Evolutionary conservation across 78 protist species (phyloP).

Genomic region (Anaeramoeba flamelloides): DNA sequence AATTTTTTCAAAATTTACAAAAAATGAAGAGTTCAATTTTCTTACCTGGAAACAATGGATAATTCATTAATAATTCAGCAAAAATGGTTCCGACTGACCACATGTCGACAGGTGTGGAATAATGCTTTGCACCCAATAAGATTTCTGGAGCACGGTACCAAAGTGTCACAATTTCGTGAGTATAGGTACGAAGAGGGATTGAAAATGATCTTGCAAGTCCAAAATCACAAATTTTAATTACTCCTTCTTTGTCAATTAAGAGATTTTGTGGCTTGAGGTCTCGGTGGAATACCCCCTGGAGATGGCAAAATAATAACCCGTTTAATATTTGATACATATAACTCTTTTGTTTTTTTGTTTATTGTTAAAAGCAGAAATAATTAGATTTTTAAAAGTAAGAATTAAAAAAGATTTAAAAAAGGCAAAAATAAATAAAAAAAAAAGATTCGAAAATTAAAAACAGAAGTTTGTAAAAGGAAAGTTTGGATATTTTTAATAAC

Average conservation of each 20-base stretch:
- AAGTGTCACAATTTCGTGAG: slow-evolving; percentile 11
- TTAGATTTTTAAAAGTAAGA: too few species aligned
- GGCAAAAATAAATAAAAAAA: too few species aligned
- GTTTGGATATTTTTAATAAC: too few species aligned
- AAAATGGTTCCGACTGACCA: slow-evolving; percentile 15
- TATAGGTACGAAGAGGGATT: slow-evolving; percentile 11
- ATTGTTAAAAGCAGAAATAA: too few species aligned
- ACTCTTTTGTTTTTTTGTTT: slow-evolving; percentile 25
- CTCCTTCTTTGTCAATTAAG: slow-evolving; percentile 39
- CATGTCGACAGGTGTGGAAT: slow-evolving; percentile 1
- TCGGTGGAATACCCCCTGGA: slow-evolving; percentile 43
- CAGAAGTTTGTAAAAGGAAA: too few species aligned
- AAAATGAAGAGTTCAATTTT: too few species aligned
- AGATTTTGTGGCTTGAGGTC: slow-evolving; percentile 51
- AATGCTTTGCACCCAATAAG: neutral
- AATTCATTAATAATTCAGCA: neutral
- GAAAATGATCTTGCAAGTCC: slow-evolving; percentile 52
- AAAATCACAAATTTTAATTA: slow-evolving; percentile 58
- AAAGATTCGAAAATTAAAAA: too few species aligned
- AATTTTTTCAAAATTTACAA: too few species aligned
- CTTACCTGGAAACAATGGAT: slow-evolving; percentile 8
- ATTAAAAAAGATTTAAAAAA: too few species aligned
- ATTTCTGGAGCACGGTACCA: slow-evolving; percentile 41
- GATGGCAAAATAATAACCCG: slow-evolving; percentile 44
- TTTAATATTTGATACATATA: slow-evolving; percentile 17